phyloP scores from a whole-genome alignment of 257 asterid species.

The Nyctanthes arbortristis region DNA sequence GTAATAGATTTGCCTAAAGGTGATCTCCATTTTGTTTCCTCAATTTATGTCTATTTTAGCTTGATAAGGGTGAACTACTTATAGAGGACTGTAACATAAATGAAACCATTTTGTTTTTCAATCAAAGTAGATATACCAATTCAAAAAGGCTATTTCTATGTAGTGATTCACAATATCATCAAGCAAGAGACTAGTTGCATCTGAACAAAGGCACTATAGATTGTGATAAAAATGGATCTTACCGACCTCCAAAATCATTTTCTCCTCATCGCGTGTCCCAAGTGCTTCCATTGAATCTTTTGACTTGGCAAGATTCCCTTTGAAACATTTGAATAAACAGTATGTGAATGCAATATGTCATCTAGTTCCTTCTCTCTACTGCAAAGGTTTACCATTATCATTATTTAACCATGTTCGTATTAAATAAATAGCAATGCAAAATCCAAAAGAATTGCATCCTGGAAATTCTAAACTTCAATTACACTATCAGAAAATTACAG shows the following conservation, averaged over 20 bases:
- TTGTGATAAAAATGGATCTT: not conserved
- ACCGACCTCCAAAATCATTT: constrained; percentile 81
- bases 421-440: not conserved
- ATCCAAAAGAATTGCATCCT: not conserved
- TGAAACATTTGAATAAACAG: constrained; percentile 81
- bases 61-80: too few relatives aligned
- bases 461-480: too few relatives aligned
- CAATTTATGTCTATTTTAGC: too few relatives aligned
- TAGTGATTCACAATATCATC: not conserved
- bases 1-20: too few relatives aligned
- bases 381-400: constrained; percentile 12
- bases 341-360: constrained; percentile 94
- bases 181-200: not conserved
- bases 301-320: constrained; percentile 86
- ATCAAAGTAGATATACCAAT: not conserved
- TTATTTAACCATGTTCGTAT: not conserved
- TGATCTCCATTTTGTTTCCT: too few relatives aligned
- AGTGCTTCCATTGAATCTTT: constrained; percentile 77
- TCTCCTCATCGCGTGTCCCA: constrained; percentile 77
- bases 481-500: not conserved
- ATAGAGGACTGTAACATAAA: too few relatives aligned
- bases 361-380: constrained; percentile 90
- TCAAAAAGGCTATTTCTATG: not conserved
- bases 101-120: too few relatives aligned
- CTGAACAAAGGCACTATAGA: not conserved